phyloP scores from a whole-genome alignment of 306 rosid genomes.

The Medicago truncatula region MtrunA17r5.0-ANR NC_053048.1:12015501-12016000 shows the following conservation, averaged over 20 bases:
- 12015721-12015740: constrained; percentile 77
- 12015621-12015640: constrained; percentile 36
- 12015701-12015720: constrained; percentile 89
- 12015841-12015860: not conserved
- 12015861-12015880: not conserved
- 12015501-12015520: not conserved
- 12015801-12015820: constrained; percentile 74
- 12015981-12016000: no score
- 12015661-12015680: constrained; percentile 94
- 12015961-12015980: no score
- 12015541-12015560: not conserved
- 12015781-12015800: constrained; percentile 86
- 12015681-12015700: constrained; percentile 96
- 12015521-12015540: not conserved
- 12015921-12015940: not conserved
- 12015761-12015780: constrained; percentile 74
- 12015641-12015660: constrained; percentile 51
- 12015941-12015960: not conserved
- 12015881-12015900: not conserved
- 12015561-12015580: constrained; percentile 49
- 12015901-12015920: not conserved
- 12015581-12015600: constrained; percentile 34
- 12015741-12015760: constrained; percentile 74
- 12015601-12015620: constrained; percentile 48
- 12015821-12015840: not conserved